A percentile compares a stretch with the other conserved stretches of the same genome.
Conservation (phyloP, 495 filamentous ascomycete genomes). For the Echria macrotheca region DNA sequence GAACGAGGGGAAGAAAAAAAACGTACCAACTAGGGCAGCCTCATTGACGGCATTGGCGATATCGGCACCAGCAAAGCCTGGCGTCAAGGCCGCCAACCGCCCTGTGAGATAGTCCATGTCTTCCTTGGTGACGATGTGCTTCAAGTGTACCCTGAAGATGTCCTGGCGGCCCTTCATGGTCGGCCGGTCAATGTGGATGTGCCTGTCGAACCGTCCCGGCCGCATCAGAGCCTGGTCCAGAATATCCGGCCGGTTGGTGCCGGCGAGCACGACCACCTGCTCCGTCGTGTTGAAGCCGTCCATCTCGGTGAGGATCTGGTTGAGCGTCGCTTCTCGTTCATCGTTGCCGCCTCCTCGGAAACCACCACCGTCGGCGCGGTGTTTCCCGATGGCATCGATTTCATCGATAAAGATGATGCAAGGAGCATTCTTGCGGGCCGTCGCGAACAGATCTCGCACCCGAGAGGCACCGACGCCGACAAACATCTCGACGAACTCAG, state of each 20-base stretch:
- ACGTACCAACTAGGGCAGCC: slow-evolving; percentile 90
- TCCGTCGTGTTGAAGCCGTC: slow-evolving; percentile 98
- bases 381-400: slow-evolving; percentile 95
- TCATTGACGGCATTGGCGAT: slow-evolving; percentile 98
- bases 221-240: slow-evolving; percentile 94
- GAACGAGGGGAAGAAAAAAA: background rate
- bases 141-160: slow-evolving; percentile 89
- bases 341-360: slow-evolving; percentile 86
- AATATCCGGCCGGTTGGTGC: slow-evolving; percentile 91
- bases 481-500: slow-evolving; percentile 99
- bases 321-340: slow-evolving; percentile 92
- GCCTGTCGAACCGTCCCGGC: slow-evolving; percentile 92
- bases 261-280: slow-evolving; percentile 95
- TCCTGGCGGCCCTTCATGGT: slow-evolving; percentile 96
- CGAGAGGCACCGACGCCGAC: slow-evolving; percentile 95
- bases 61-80: slow-evolving; percentile 93
- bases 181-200: slow-evolving; percentile 86
- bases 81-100: slow-evolving; percentile 82
- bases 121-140: slow-evolving; percentile 86
- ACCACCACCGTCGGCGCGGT: slow-evolving; percentile 61
- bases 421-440: slow-evolving; percentile 88
- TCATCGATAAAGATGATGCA: slow-evolving; percentile 99
- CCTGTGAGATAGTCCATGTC: slow-evolving; percentile 83
- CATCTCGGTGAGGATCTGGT: slow-evolving; percentile 99
- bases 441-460: slow-evolving; percentile 91